Conservation (phyloP, 495 filamentous ascomycete species). For the Immersiella caudata region DNA sequence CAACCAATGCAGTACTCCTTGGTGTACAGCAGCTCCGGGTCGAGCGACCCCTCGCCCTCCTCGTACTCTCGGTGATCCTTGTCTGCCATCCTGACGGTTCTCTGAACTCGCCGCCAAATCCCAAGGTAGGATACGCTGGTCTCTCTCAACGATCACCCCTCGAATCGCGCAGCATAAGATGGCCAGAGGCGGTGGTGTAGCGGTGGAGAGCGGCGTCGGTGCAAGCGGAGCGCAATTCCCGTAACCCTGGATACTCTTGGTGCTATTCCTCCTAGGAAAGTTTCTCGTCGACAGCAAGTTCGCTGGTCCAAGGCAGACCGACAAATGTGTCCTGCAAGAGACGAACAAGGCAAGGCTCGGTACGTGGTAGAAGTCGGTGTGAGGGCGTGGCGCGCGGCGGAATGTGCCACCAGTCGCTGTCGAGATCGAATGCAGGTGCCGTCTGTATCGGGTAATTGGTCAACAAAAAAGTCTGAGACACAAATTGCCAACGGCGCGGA, state of each 20-base stretch:
- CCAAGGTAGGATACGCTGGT: background rate
- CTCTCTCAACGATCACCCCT: background rate
- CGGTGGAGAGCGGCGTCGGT: background rate
- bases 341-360: background rate
- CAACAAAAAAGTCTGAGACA: conserved; percentile 18
- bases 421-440: conserved; percentile 10
- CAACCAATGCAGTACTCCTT: conserved; percentile 92
- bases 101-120: background rate
- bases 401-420: conserved; percentile 17
- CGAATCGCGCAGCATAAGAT: background rate
- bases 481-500: conserved; percentile 10
- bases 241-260: background rate
- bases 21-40: conserved; percentile 87
- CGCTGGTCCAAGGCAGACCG: background rate
- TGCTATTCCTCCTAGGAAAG: background rate
- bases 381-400: background rate
- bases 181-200: background rate
- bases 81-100: conserved; percentile 43
- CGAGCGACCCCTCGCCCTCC: conserved; percentile 54
- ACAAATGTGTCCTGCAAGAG: background rate
- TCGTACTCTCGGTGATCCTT: conserved; percentile 42
- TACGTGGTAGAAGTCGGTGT: conserved; percentile 16
- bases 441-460: conserved; percentile 16
- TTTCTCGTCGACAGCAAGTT: background rate
- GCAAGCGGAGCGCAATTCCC: background rate